phyloP scores from a whole-genome alignment of 805 yeast genomes.

The Saturnispora mendoncae region DNA sequence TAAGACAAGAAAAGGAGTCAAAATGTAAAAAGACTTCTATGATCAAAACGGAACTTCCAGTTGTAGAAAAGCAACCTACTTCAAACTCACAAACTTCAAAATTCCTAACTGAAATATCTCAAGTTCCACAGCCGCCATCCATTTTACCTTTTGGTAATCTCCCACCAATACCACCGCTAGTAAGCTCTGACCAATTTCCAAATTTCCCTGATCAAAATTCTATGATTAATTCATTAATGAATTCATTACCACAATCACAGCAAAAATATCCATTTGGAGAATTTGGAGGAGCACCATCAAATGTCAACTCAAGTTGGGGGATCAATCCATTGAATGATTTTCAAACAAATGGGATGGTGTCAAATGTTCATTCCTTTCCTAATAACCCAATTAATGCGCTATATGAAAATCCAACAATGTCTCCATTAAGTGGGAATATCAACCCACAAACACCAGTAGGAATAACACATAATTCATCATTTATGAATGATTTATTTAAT shows the following conservation, averaged over 20 bases:
- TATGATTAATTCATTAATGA: slow-evolving; percentile 1
- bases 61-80: too few relatives aligned
- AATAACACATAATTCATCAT: too few relatives aligned
- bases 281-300: neutral
- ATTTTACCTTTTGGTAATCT: neutral
- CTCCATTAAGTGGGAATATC: neutral
- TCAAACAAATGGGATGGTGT: neutral
- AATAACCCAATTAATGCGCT: neutral
- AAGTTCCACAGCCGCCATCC: neutral
- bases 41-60: too few relatives aligned
- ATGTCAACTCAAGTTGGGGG: neutral
- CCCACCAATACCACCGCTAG: neutral
- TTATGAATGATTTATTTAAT: slow-evolving; percentile 4
- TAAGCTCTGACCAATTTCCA: neutral
- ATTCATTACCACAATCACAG: neutral
- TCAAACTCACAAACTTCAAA: neutral
- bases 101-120: too few relatives aligned
- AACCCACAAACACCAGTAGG: too few relatives aligned
- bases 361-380: neutral
- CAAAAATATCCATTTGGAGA: neutral
- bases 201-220: neutral
- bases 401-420: too few relatives aligned
- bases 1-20: slow-evolving; percentile 3
- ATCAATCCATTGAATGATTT: neutral
- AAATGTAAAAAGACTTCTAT: too few relatives aligned